Evolutionary conservation across 306 rosid genomes (phyloP).

Genomic region (Cucumis cinereus): DNA sequence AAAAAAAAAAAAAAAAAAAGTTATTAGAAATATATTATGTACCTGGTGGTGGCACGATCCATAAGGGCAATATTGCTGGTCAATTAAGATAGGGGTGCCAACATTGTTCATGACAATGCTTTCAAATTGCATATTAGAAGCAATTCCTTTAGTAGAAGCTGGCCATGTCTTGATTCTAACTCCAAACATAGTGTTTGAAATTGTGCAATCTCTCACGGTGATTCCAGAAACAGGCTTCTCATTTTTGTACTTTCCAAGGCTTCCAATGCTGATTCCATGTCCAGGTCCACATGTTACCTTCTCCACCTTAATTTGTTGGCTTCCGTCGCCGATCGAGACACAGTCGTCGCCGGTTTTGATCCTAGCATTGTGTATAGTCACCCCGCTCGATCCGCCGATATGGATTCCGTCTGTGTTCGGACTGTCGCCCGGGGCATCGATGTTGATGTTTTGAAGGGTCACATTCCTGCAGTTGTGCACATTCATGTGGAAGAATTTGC

Average conservation of each 20-base stretch:
- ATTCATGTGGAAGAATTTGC: constrained; percentile 28
- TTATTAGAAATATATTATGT: neutral
- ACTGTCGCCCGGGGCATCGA: constrained; percentile 23
- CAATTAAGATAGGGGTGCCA: constrained; percentile 12
- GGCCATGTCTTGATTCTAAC: constrained; percentile 21
- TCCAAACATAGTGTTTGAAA: constrained; percentile 7
- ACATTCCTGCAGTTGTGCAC: constrained; percentile 21
- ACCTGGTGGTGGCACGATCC: neutral
- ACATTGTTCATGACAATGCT: constrained; percentile 10
- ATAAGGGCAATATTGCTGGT: constrained; percentile 9
- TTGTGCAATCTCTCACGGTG: neutral
- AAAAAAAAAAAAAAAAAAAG: too few relatives aligned
- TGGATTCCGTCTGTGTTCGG: constrained; percentile 41
- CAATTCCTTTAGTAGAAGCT: neutral
- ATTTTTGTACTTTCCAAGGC: constrained; percentile 14
- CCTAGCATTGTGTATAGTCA: constrained; percentile 13
- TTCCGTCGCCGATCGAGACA: constrained; percentile 39
- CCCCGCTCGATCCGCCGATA: constrained; percentile 20
- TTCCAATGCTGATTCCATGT: constrained; percentile 41
- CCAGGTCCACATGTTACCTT: constrained; percentile 32
- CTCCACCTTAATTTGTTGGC: constrained; percentile 3
- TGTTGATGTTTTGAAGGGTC: constrained; percentile 13
- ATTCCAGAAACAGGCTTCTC: constrained; percentile 13
- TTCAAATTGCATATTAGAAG: constrained; percentile 11
- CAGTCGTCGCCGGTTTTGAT: constrained; percentile 38